Conservation (phyloP, 148 eudicot genomes). For the Nepenthes mirabilis region DNA sequence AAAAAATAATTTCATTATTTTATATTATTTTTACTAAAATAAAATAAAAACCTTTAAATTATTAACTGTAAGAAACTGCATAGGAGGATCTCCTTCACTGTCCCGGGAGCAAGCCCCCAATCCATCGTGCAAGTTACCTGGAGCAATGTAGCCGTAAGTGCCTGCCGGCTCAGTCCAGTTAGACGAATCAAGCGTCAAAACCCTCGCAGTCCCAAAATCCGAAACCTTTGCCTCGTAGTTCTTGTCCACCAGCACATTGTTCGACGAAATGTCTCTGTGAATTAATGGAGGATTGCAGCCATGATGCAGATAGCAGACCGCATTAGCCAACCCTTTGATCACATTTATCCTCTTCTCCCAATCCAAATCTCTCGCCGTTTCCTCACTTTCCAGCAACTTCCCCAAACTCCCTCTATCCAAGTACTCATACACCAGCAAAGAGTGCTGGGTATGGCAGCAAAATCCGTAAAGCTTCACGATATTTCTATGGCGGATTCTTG, state of each 20-base stretch:
- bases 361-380: slow-evolving; percentile 13
- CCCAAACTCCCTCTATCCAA: slow-evolving; percentile 17
- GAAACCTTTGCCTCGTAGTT: slow-evolving; percentile 14
- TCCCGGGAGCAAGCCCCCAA: too few species aligned
- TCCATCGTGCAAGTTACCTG: slow-evolving; percentile 10
- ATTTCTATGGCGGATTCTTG: slow-evolving; percentile 19
- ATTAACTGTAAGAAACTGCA: too few species aligned
- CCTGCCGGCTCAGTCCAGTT: slow-evolving; percentile 17
- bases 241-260: slow-evolving; percentile 15
- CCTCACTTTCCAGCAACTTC: slow-evolving; percentile 1
- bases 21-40: too few species aligned
- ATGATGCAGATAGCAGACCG: slow-evolving; percentile 21
- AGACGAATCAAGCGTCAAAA: slow-evolving; percentile 15
- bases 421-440: slow-evolving; percentile 17
- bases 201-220: slow-evolving; percentile 20
- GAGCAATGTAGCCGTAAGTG: slow-evolving; percentile 25
- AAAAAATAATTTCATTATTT: too few species aligned
- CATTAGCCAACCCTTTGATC: slow-evolving; percentile 17
- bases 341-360: slow-evolving; percentile 18
- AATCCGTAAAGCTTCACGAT: slow-evolving; percentile 21
- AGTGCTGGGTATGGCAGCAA: slow-evolving; percentile 5
- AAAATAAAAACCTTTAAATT: too few species aligned
- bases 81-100: too few species aligned
- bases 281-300: slow-evolving; percentile 15
- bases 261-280: slow-evolving; percentile 23